These are phyloP conservation scores for Phialemoniopsis sp. DNA, from an alignment of 2,329 filamentous ascomycete genomes.

Conservation along the genomic window DNA sequence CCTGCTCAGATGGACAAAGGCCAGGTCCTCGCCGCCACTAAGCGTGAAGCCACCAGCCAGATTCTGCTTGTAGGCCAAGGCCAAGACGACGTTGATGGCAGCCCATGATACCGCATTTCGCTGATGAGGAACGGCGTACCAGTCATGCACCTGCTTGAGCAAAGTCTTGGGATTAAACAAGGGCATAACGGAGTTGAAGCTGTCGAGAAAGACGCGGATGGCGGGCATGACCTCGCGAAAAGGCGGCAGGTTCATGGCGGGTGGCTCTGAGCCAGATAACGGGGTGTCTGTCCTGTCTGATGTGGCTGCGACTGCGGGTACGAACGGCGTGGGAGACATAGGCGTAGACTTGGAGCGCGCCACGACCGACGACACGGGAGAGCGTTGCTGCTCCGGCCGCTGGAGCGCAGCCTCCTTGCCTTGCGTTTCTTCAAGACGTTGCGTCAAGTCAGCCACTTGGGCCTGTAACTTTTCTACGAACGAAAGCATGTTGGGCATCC, in stretches of 20 bases:
- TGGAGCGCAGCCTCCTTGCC: background rate
- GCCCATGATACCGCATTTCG: conserved; percentile 25
- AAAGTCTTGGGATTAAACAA: conserved; percentile 30
- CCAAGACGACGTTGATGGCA: conserved; percentile 32
- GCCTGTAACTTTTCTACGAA: background rate
- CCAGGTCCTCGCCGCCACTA: background rate
- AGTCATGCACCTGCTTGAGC: conserved; percentile 26
- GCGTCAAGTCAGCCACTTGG: background rate
- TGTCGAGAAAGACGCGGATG: conserved; percentile 29
- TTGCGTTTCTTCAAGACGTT: background rate
- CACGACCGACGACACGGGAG: background rate
- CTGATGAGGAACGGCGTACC: conserved; percentile 21
- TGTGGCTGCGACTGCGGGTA: conserved; percentile 9
- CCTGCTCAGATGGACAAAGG: conserved; percentile 22
- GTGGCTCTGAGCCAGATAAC: background rate
- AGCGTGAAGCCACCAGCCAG: conserved; percentile 5
- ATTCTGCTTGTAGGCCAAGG: conserved; percentile 24
- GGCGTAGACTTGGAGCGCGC: background rate
- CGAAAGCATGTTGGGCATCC: background rate
- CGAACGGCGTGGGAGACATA: conserved; percentile 5
- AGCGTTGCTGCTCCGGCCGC: background rate
- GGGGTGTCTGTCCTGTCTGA: conserved; percentile 3
- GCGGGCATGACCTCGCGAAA: conserved; percentile 26
- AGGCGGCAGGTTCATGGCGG: conserved; percentile 21
- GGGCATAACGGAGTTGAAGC: conserved; percentile 28